Percentiles rank a stretch among this genome's conserved stretches.
Evolutionary conservation across 768 basidiomycete species (phyloP).

Genomic region (Amanita rimosa): DNA sequence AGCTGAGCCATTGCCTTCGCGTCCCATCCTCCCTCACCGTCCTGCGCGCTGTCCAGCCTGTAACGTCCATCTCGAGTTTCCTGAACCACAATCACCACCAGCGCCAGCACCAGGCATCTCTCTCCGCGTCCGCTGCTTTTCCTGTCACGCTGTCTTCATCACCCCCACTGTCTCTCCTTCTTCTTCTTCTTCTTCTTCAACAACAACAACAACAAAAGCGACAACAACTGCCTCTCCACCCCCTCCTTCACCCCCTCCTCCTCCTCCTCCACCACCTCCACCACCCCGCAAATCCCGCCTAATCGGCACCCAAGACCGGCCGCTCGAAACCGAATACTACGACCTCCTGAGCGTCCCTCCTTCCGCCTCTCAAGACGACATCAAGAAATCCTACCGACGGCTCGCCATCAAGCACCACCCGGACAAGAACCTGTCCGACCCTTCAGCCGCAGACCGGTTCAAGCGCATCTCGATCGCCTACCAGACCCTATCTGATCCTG

Average conservation of each 20-base stretch:
- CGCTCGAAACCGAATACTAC: slow-evolving; percentile 86
- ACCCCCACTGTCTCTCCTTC: too few relatives aligned
- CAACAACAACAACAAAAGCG: slow-evolving; percentile 10
- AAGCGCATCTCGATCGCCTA: slow-evolving; percentile 87
- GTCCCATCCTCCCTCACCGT: slow-evolving; percentile 58
- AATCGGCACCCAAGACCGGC: slow-evolving; percentile 82
- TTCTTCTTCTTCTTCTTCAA: slow-evolving; percentile 1
- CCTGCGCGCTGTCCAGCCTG: slow-evolving; percentile 52
- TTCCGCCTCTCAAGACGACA: slow-evolving; percentile 69
- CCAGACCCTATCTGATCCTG: slow-evolving; percentile 73
- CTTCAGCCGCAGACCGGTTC: slow-evolving; percentile 77
- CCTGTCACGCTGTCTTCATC: slow-evolving; percentile 44
- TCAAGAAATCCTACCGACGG: slow-evolving; percentile 87
- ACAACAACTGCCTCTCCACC: not conserved
- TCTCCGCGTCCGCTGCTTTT: slow-evolving; percentile 60
- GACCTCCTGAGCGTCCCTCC: slow-evolving; percentile 71
- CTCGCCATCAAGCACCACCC: slow-evolving; percentile 88
- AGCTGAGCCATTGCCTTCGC: slow-evolving; percentile 33
- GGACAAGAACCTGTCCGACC: slow-evolving; percentile 87
- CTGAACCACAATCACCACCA: slow-evolving; percentile 28
- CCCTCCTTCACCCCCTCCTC: slow-evolving; percentile 4
- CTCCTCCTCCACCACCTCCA: slow-evolving; percentile 9
- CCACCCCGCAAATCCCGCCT: slow-evolving; percentile 47
- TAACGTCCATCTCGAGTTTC: slow-evolving; percentile 49
- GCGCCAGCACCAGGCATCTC: slow-evolving; percentile 46